Evolutionary conservation across 140 eudicot species (phyloP).

Genomic region (Senecio squalidus): DNA sequence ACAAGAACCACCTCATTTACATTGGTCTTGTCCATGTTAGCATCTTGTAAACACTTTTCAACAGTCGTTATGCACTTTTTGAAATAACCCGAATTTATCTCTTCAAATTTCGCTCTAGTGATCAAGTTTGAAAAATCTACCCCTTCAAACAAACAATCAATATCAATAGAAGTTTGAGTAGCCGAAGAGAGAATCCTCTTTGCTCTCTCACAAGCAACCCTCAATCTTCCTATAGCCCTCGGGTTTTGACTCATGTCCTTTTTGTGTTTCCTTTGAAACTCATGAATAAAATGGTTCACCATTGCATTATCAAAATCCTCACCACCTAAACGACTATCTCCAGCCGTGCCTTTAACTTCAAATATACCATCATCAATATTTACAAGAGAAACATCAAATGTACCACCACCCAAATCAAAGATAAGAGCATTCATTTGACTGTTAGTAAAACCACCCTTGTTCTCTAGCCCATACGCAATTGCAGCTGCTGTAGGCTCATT

Average conservation of each 20-base stretch:
- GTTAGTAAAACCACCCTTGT: background rate
- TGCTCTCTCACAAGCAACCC: constrained; percentile 22
- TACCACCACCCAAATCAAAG: constrained; percentile 26
- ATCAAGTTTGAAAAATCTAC: constrained; percentile 11
- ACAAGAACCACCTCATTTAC: constrained; percentile 21
- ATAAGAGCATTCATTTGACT: constrained; percentile 8
- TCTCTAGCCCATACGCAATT: constrained; percentile 17
- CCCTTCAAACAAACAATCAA: constrained; percentile 19
- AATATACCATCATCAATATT: background rate
- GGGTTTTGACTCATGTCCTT: constrained; percentile 6
- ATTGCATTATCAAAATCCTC: constrained; percentile 21
- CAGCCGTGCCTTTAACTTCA: constrained; percentile 16
- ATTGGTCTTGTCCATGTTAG: constrained; percentile 3
- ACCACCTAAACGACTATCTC: constrained; percentile 26
- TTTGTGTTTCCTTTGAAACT: constrained; percentile 7
- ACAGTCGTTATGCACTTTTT: constrained; percentile 11
- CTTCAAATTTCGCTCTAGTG: constrained; percentile 22
- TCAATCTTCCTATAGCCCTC: constrained; percentile 23
- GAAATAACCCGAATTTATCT: constrained; percentile 3
- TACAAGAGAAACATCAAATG: constrained; percentile 22
- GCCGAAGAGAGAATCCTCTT: constrained; percentile 19
- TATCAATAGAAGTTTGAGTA: constrained; percentile 11
- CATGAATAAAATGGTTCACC: constrained; percentile 5
- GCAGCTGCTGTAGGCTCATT: constrained; percentile 30
- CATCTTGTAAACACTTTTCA: constrained; percentile 18